Evolutionary conservation across 805 yeast species (phyloP).

Genomic region (Hyphopichia homilentoma): DNA sequence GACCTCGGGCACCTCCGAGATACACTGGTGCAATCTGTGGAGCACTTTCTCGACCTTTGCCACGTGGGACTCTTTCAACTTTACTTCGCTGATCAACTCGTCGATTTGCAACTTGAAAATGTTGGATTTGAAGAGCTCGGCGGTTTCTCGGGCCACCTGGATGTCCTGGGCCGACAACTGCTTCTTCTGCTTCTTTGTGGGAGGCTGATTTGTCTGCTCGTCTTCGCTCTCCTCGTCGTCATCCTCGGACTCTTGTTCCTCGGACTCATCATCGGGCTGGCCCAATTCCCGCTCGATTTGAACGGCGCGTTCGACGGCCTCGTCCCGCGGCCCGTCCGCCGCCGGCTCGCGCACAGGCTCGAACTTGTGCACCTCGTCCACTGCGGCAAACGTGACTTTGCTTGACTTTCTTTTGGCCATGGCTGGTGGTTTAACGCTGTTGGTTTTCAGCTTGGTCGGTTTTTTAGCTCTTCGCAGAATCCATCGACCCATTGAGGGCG

Average conservation of each 20-base stretch:
- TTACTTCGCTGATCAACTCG: constrained; percentile 78
- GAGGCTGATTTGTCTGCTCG: constrained; percentile 8
- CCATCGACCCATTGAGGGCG: too few relatives aligned
- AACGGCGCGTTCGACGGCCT: constrained; percentile 8
- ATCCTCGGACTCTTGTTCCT: constrained; percentile 7
- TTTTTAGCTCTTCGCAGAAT: too few relatives aligned
- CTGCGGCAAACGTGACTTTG: constrained; percentile 6
- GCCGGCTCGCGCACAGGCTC: constrained; percentile 4
- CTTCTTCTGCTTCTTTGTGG: constrained; percentile 32
- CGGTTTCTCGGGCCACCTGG: constrained; percentile 89
- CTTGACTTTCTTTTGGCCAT: constrained; percentile 25
- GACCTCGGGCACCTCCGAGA: constrained; percentile 61
- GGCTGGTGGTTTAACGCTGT: too few relatives aligned
- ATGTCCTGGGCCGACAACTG: constrained; percentile 72
- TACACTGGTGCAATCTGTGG: constrained; percentile 66
- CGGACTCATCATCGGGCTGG: constrained; percentile 9
- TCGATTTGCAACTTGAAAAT: constrained; percentile 94
- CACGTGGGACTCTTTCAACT: constrained; percentile 66
- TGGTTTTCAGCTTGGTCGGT: too few relatives aligned
- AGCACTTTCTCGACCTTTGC: constrained; percentile 67
- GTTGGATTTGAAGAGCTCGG: constrained; percentile 90
- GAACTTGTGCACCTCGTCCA: constrained; percentile 2
- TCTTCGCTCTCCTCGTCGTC: constrained; percentile 4
- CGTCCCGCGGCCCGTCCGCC: constrained; percentile 9
- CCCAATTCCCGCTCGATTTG: constrained; percentile 18